A percentile compares a stretch with the other conserved stretches of the same genome.
Conservation (phyloP, 805 yeast genomes). For the Candida odintsovae region DNA sequence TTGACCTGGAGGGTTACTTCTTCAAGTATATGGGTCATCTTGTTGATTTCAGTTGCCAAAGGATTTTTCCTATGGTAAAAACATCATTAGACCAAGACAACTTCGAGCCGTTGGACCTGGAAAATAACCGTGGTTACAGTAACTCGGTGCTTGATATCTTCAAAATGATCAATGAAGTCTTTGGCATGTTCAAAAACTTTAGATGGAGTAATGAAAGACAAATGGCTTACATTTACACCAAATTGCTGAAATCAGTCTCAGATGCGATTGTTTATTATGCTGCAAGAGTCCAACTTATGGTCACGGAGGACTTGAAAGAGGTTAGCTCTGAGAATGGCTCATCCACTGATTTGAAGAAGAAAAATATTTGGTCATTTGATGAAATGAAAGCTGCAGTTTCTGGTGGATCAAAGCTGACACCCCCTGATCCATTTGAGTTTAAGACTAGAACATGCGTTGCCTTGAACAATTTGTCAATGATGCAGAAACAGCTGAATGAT, state of each 20-base stretch:
- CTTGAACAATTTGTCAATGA: slow-evolving; percentile 58
- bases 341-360: slow-evolving; percentile 22
- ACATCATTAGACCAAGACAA: slow-evolving; percentile 54
- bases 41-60: slow-evolving; percentile 38
- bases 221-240: slow-evolving; percentile 54
- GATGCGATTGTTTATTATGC: slow-evolving; percentile 53
- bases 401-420: slow-evolving; percentile 29
- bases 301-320: slow-evolving; percentile 35
- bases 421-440: slow-evolving; percentile 53
- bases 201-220: slow-evolving; percentile 66
- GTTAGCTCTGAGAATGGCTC: slow-evolving; percentile 13
- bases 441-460: slow-evolving; percentile 63
- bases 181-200: slow-evolving; percentile 51
- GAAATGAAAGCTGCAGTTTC: slow-evolving; percentile 48
- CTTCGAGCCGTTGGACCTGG: slow-evolving; percentile 46
- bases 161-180: slow-evolving; percentile 51
- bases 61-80: slow-evolving; percentile 42
- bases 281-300: slow-evolving; percentile 27
- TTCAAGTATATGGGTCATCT: slow-evolving; percentile 38
- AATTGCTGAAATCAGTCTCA: slow-evolving; percentile 56
- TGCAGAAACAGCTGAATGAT: slow-evolving; percentile 41
- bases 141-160: slow-evolving; percentile 66
- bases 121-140: slow-evolving; percentile 38
- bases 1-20: slow-evolving; percentile 53
- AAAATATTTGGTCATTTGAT: slow-evolving; percentile 37